These are phyloP conservation scores for Trichoderma gamsii DNA, from an alignment of 495 filamentous ascomycete genomes.

Conservation along the genomic window DNA sequence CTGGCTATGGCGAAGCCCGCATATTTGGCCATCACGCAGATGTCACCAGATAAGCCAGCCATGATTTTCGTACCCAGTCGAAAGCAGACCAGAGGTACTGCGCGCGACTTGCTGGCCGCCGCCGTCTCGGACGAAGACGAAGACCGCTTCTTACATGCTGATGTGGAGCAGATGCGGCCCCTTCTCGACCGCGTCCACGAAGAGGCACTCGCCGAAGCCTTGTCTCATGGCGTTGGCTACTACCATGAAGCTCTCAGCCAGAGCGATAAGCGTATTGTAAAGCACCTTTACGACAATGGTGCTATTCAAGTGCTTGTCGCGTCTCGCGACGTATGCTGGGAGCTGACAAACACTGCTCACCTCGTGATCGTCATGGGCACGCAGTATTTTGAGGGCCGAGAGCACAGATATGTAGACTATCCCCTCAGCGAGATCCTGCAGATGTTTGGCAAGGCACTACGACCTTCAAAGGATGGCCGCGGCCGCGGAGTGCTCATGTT, in stretches of 20 bases:
- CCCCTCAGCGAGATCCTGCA: constrained; percentile 95
- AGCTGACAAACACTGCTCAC: constrained; percentile 80
- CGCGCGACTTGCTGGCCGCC: constrained; percentile 79
- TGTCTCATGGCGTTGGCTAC: constrained; percentile 96
- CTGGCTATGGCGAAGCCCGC: constrained; percentile 94
- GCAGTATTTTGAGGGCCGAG: constrained; percentile 95
- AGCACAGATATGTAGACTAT: constrained; percentile 97
- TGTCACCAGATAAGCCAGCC: constrained; percentile 82
- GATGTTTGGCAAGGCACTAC: constrained; percentile 93
- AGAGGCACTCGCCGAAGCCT: constrained; percentile 75
- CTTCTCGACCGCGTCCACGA: constrained; percentile 79
- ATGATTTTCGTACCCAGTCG: constrained; percentile 87
- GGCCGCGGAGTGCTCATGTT: constrained; percentile 93
- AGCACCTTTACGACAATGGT: constrained; percentile 82
- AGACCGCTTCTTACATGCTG: constrained; percentile 83
- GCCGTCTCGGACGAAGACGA: constrained; percentile 87
- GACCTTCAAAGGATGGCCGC: constrained; percentile 66
- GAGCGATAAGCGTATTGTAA: constrained; percentile 88
- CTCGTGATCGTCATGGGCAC: constrained; percentile 96
- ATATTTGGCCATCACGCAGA: constrained; percentile 76
- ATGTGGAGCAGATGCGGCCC: constrained; percentile 71
- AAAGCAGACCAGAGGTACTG: constrained; percentile 84
- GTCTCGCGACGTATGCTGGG: constrained; percentile 94
- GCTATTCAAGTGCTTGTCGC: constrained; percentile 91
- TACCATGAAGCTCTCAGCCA: constrained; percentile 87